Conservation (phyloP, 805 yeast species). For the Komagataella ulmi region DNA sequence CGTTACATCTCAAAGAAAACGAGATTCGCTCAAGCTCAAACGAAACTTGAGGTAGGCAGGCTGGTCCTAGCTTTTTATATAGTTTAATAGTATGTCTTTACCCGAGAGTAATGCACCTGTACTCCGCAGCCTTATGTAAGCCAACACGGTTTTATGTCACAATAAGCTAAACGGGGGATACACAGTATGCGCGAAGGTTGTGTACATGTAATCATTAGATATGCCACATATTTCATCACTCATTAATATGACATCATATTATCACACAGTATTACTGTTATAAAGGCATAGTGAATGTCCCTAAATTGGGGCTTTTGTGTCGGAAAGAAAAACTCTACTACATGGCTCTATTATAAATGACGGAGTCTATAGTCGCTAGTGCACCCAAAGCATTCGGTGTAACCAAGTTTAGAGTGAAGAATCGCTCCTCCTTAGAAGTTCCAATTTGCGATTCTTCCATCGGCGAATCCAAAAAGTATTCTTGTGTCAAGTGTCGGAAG, state of each 20-base stretch:
- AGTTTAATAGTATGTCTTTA: background rate
- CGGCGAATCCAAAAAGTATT: background rate
- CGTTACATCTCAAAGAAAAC: slow-evolving; percentile 35
- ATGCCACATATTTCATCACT: background rate
- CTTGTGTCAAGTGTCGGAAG: background rate
- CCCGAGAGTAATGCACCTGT: background rate
- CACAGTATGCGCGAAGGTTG: background rate
- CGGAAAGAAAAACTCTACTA: background rate
- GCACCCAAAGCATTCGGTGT: background rate
- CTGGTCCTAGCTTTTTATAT: background rate
- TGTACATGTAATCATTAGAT: background rate
- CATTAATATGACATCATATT: background rate
- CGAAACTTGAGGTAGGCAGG: slow-evolving; percentile 17
- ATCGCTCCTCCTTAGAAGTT: background rate
- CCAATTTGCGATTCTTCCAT: background rate
- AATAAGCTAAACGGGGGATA: too few relatives aligned
- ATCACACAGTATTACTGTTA: background rate
- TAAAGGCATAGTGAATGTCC: background rate
- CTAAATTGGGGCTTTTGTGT: background rate
- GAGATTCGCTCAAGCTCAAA: slow-evolving; percentile 37
- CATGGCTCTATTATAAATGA: background rate
- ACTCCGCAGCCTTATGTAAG: background rate
- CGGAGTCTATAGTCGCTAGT: background rate
- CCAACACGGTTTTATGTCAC: background rate
- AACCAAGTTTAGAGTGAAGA: background rate